Evolutionary conservation across 2,329 filamentous ascomycete genomes (phyloP).

Genomic region (Neonectria ditissima): DNA sequence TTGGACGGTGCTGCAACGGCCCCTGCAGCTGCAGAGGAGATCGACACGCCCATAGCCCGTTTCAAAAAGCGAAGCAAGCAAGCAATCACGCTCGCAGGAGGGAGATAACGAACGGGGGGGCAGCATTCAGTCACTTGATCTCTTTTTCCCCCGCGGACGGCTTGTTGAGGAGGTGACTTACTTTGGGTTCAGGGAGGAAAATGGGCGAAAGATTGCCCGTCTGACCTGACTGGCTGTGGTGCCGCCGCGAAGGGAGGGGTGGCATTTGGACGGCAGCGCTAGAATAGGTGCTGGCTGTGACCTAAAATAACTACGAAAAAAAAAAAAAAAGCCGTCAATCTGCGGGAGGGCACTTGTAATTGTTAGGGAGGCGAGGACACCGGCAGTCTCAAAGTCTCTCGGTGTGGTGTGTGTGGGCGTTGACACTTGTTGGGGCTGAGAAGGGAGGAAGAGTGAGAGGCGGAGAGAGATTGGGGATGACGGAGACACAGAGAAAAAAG

Average conservation of each 20-base stretch:
- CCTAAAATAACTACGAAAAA: neutral
- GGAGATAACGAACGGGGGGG: neutral
- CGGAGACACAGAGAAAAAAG: neutral
- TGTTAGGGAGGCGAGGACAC: too few relatives aligned
- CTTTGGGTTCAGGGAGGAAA: neutral
- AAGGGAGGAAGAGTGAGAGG: neutral
- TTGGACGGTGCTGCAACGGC: slow-evolving; percentile 1
- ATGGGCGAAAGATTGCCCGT: slow-evolving; percentile 14
- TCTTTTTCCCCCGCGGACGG: too few relatives aligned
- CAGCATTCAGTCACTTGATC: neutral
- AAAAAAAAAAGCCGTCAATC: neutral
- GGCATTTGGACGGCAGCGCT: neutral
- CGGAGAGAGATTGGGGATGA: neutral
- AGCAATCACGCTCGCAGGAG: neutral
- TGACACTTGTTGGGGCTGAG: neutral
- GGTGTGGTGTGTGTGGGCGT: neutral
- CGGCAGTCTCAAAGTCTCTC: too few relatives aligned
- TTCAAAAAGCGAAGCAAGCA: neutral
- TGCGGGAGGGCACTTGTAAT: too few relatives aligned
- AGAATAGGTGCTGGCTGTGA: neutral
- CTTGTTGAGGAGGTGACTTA: neutral
- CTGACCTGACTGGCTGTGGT: slow-evolving; percentile 12
- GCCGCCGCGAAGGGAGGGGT: neutral
- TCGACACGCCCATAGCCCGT: slow-evolving; percentile 1
- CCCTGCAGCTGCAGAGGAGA: slow-evolving; percentile 8